Evolutionary conservation across 306 rosid genomes (phyloP).

Genomic region (Casuarina glauca): DNA sequence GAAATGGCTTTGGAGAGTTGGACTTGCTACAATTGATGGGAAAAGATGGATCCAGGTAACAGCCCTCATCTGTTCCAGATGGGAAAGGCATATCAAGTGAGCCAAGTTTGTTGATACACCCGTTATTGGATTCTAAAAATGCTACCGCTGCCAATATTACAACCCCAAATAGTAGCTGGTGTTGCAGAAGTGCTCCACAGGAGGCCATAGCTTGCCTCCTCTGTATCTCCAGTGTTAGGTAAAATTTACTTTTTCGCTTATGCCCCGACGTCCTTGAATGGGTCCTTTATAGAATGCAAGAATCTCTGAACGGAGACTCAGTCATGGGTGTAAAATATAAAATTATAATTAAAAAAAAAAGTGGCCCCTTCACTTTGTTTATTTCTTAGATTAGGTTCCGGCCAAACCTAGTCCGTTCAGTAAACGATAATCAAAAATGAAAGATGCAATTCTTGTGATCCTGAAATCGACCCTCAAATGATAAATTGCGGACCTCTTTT

Average conservation of each 20-base stretch:
- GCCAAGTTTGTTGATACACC: conserved; percentile 19
- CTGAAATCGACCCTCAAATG: no score
- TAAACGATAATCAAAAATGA: no score
- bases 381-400: no score
- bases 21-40: conserved; percentile 18
- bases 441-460: no score
- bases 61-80: conserved; percentile 23
- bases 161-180: not conserved
- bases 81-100: conserved; percentile 28
- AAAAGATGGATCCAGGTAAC: conserved; percentile 27
- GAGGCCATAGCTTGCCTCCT: not conserved
- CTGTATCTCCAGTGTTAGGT: not conserved
- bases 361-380: no score
- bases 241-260: not conserved
- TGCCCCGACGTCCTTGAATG: not conserved
- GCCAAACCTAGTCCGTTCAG: no score
- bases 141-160: not conserved
- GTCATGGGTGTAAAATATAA: no score
- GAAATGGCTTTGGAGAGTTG: not conserved
- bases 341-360: no score
- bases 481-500: no score
- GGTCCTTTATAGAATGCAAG: not conserved
- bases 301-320: no score
- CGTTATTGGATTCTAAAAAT: not conserved
- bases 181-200: not conserved